Conservation (phyloP, 495 filamentous ascomycete genomes). For the Penicillium manginii region DNA sequence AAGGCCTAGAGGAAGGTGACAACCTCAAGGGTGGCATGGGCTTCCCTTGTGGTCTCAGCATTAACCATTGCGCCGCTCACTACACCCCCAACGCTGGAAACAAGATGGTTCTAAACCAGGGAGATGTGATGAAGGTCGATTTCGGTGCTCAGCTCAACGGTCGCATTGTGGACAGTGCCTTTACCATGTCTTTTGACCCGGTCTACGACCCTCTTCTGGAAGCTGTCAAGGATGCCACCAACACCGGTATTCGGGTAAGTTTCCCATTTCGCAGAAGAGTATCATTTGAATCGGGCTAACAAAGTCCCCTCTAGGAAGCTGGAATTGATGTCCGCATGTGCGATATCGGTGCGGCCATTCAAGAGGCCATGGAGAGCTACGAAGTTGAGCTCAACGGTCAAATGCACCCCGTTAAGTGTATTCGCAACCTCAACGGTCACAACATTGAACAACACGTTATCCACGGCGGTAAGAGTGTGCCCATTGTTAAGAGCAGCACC, state of each 20-base stretch:
- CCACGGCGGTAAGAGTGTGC: constrained; percentile 87
- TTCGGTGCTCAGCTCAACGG: constrained; percentile 69
- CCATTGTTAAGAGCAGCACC: constrained; percentile 78
- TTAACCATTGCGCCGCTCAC: constrained; percentile 66
- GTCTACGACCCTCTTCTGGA: constrained; percentile 63
- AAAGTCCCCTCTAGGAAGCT: constrained; percentile 48
- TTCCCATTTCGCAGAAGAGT: neutral
- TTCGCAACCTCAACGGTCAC: constrained; percentile 89
- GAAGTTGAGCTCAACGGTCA: constrained; percentile 68
- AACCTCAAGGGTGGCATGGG: constrained; percentile 62
- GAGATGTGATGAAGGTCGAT: constrained; percentile 71
- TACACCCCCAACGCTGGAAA: constrained; percentile 67
- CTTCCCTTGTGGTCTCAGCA: constrained; percentile 63
- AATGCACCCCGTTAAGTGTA: constrained; percentile 79
- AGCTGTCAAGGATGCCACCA: constrained; percentile 65
- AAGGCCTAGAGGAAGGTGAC: constrained; percentile 61
- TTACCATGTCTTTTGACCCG: constrained; percentile 65
- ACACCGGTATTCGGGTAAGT: constrained; percentile 59
- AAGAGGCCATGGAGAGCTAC: constrained; percentile 71
- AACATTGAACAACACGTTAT: constrained; percentile 85
- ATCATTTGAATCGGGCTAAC: constrained; percentile 11
- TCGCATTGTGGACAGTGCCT: constrained; percentile 67
- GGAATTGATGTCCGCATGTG: constrained; percentile 65
- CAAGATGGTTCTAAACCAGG: constrained; percentile 57
- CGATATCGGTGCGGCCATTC: constrained; percentile 65